Base-by-base conservation (phyloP, 140 eudicot genomes). In the Ambrosia hybrid region DNA sequence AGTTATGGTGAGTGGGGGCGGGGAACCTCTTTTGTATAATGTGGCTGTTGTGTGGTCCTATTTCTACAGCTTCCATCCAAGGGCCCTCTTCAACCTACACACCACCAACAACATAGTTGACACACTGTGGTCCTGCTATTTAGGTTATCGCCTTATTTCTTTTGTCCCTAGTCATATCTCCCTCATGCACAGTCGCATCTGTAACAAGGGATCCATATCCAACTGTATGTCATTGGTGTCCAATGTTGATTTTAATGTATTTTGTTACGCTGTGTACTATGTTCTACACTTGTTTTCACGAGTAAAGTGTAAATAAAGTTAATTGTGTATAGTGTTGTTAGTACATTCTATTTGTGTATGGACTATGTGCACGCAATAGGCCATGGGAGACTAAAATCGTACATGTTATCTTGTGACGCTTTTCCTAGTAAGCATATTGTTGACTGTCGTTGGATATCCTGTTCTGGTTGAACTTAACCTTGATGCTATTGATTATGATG, bases 101-200 rank as follows among this genome's bases (percentile, higher is more conserved):
- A 6, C 53, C 51, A 21, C 37, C 51, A 36, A 53, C 36, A 17
- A 53, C 39, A 7, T 55, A 55, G 57, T 43, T 36, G 15, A 68
- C 51, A 70, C 37, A n/a, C 15, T 61, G 76, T 77, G 77, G 77
- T 70, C 81, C 81, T 51, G 65, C 37, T 15, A 10, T 51, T 12
- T 14, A 57, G 74, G 80, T 57, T 33, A 76, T 68, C 70, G 79
- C 41, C 17, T 45, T 15, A 65, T 76, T 68, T 67, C 68, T 67
- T 59, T 73, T 53, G 53, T 57, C 69, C 46, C 9, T 17, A 57
- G 4, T 45, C 30, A 65, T 53, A 52, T 16, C 58, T 12, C 11
- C 30, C 30, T 21, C 21, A n/a, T 53, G 17, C 21, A 0, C 59
- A 16, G 9, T 41, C 46, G 46, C 46, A 41, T 41, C 1, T 41